Percentiles rank a stretch among this genome's conserved stretches.
phyloP scores from a whole-genome alignment of 2,329 filamentous ascomycete genomes.

The Thielaviopsis ethacetica region DNA sequence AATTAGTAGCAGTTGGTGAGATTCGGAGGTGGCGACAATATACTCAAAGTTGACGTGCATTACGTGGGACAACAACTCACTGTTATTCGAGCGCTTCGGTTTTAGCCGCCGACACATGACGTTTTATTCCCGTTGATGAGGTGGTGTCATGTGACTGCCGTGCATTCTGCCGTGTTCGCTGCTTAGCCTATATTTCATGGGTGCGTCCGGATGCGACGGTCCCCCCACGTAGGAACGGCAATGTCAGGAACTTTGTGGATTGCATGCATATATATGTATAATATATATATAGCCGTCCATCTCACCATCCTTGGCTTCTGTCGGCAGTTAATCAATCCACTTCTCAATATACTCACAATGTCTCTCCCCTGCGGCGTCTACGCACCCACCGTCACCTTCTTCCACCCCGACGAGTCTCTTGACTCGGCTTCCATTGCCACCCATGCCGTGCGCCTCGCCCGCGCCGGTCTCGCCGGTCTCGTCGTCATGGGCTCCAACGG shows the following conservation, averaged over 20 bases:
- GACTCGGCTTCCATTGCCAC: constrained; percentile 65
- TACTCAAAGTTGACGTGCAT: not conserved
- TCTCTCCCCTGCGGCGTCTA: constrained; percentile 70
- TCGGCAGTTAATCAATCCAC: no score
- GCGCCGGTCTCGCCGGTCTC: constrained; percentile 63
- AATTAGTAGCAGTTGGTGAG: no score
- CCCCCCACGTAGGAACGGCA: no score
- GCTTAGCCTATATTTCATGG: no score
- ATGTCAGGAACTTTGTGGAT: not conserved
- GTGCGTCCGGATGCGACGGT: no score
- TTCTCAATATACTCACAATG: no score
- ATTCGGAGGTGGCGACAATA: not conserved
- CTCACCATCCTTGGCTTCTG: no score
- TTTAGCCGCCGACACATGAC: not conserved
- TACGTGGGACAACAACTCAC: no score
- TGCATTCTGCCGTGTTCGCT: no score
- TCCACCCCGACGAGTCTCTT: constrained; percentile 67
- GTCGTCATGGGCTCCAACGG: constrained; percentile 85
- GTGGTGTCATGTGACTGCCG: no score
- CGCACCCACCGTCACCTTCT: constrained; percentile 82
- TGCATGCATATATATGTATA: not conserved
- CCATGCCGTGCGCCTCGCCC: constrained; percentile 62
- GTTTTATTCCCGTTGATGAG: not conserved
- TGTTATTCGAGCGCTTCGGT: no score
- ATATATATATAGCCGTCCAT: constrained; percentile 15